Evolutionary conservation across 176 grass and related monocot species (phyloP).

Genomic region (Cocos nucifera): DNA sequence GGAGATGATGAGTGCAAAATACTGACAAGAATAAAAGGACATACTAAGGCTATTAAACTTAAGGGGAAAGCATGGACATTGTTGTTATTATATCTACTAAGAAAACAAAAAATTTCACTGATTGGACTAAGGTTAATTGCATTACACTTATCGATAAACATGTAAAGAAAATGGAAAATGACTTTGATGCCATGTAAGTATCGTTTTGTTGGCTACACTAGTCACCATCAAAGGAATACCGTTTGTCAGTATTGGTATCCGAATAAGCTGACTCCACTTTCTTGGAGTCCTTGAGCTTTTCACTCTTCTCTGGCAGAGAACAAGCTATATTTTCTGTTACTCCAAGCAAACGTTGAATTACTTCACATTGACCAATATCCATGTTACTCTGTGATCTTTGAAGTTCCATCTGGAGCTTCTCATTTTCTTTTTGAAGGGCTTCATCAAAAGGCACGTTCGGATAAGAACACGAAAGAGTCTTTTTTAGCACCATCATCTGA

Average conservation of each 20-base stretch:
- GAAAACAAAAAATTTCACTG: too few relatives aligned
- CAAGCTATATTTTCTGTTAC: constrained; percentile 68
- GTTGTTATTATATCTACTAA: too few relatives aligned
- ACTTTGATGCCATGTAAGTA: constrained; percentile 24
- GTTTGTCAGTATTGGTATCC: constrained; percentile 25
- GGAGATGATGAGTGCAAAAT: too few relatives aligned
- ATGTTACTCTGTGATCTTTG: constrained; percentile 79
- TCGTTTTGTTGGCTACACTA: constrained; percentile 34
- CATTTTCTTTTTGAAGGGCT: constrained; percentile 79
- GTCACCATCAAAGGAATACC: constrained; percentile 26
- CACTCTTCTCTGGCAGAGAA: constrained; percentile 45
- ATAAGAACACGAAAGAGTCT: constrained; percentile 83
- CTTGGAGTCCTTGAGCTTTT: constrained; percentile 26
- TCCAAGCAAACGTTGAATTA: constrained; percentile 83
- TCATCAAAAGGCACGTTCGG: constrained; percentile 85
- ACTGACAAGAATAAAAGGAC: too few relatives aligned
- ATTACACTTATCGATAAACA: background rate
- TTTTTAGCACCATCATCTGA: constrained; percentile 66
- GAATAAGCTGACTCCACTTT: constrained; percentile 28
- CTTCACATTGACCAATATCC: constrained; percentile 72
- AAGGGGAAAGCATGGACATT: too few relatives aligned
- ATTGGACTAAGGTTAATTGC: too few relatives aligned
- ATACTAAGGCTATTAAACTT: too few relatives aligned
- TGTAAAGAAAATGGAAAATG: constrained; percentile 4
- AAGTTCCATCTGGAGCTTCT: constrained; percentile 92